These are phyloP conservation scores for Cymbidium sinense DNA, from an alignment of 106 monocot species.

Conservation along the genomic window DNA sequence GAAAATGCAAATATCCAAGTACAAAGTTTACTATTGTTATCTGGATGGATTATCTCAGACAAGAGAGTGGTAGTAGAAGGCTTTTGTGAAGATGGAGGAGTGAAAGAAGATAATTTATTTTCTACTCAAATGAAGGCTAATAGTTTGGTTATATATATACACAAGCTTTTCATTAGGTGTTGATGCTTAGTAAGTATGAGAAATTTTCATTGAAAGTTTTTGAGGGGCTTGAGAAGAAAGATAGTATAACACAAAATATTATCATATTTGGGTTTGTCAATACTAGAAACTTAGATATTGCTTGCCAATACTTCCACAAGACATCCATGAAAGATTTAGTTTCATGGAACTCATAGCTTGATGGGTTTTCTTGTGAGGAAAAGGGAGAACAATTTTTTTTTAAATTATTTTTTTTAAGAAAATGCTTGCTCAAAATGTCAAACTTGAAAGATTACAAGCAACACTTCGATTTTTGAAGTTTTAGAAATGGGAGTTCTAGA, in stretches of 20 bases:
- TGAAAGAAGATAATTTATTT: no score
- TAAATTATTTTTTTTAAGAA: conserved; percentile 19
- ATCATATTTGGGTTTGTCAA: conserved; percentile 42
- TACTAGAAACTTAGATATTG: conserved; percentile 30
- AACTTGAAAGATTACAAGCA: conserved; percentile 48
- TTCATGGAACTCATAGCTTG: conserved; percentile 60
- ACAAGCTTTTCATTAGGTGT: no score
- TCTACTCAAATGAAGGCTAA: no score
- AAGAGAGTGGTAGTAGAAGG: no score
- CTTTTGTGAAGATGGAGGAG: no score
- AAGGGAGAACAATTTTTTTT: conserved; percentile 13
- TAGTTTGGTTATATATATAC: no score
- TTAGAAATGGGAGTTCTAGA: conserved; percentile 33
- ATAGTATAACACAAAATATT: conserved; percentile 50
- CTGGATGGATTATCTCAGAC: no score
- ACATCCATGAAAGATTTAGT: conserved; percentile 38
- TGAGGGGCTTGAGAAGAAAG: conserved; percentile 25
- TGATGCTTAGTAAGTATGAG: no score
- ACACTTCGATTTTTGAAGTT: conserved; percentile 22
- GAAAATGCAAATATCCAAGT: no score
- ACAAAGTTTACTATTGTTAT: no score
- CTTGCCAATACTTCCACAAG: conserved; percentile 26
- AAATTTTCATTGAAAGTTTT: conserved; percentile 29
- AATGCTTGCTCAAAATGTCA: conserved; percentile 32
- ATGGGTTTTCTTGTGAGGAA: conserved; percentile 31